These are phyloP conservation scores for Conticribra guillardii DNA, from an alignment of 108 stramenopile genomes.

Conservation along the genomic window DNA sequence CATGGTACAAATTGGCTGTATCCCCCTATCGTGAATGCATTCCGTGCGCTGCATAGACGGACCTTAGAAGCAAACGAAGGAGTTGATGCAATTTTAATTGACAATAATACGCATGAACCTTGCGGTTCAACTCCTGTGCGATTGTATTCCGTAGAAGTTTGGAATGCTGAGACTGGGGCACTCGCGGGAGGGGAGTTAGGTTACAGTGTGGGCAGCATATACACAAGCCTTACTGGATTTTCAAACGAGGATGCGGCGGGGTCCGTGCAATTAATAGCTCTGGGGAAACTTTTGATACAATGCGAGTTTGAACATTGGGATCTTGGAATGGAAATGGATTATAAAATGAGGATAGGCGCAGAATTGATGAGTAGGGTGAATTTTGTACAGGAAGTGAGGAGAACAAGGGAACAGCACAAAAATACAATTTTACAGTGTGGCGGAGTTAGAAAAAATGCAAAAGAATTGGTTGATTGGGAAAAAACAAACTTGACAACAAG, in stretches of 20 bases:
- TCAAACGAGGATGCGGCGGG: conserved; percentile 70
- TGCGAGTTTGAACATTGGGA: conserved; percentile 80
- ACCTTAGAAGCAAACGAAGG: conserved; percentile 16
- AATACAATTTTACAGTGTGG: conserved; percentile 19
- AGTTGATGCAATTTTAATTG: conserved; percentile 24
- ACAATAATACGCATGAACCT: conserved; percentile 22
- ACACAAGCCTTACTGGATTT: conserved; percentile 87
- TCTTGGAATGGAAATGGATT: conserved; percentile 82
- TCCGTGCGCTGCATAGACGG: conserved; percentile 46
- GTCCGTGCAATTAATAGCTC: conserved; percentile 65
- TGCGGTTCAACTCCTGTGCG: conserved; percentile 51
- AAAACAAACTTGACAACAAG: neutral
- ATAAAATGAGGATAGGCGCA: conserved; percentile 74
- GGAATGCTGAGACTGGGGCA: conserved; percentile 55
- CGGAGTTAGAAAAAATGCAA: conserved; percentile 27
- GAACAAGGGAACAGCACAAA: conserved; percentile 24
- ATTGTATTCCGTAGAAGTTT: conserved; percentile 84
- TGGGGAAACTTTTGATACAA: conserved; percentile 59
- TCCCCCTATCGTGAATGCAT: conserved; percentile 74
- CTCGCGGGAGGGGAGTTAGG: conserved; percentile 87
- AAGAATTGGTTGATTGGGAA: conserved; percentile 39
- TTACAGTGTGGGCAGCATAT: conserved; percentile 80
- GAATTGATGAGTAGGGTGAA: conserved; percentile 55
- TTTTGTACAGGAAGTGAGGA: conserved; percentile 64
- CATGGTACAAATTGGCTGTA: conserved; percentile 86